Base-by-base conservation (phyloP, 31 red algal genomes). In the Bonnemaisonia californica region DNA sequence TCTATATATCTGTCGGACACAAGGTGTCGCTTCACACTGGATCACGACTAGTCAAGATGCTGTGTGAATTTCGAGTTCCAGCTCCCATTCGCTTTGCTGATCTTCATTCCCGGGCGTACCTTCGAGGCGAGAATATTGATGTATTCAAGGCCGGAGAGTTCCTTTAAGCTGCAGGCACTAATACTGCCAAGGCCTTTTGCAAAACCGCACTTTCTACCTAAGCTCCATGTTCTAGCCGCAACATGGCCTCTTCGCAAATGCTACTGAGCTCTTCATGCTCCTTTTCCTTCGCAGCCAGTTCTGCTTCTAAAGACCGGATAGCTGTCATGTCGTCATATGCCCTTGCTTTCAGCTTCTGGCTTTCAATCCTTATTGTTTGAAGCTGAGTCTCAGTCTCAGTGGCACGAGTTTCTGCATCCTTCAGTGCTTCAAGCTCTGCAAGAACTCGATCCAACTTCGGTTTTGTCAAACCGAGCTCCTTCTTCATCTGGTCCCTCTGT, bases 1-100 rank as follows among this genome's bases (percentile, higher is more conserved):
- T 99, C 5, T 99, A 89, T 76, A 93, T 96, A 40, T 96, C 93
- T 4, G 69, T 96, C 23, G 97, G 97, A 4, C 88, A 99, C 61
- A 84, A 85, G 67, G 89, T 99, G 0, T 83, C 77, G 7, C 64
- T 99, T 12, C n/a, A 60, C 11, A 80, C 82, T 57, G 90, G 90
- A 0, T 41, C 89, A 5, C 34, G 38, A 8, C 57, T 96, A 5
- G 90, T 96, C 30, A 26, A 47, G 12, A 29, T 57, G 1, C 54
- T 89, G 19, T 93, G 88, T 42, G 60, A 62, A 1, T 91, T 83
- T 64, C 91, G 93, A 19, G 73, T 99, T 22, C 97, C 97, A 28
- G 84, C 79, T 37, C 97, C 97, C 1, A 86, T 96, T 48, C 93
- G 97, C 13, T 31, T 72, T 26, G 97, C 97, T 59, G 97, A 99